Conservation (phyloP, 1,139 yeast species). For the Magnusiomyces sp. region DNA sequence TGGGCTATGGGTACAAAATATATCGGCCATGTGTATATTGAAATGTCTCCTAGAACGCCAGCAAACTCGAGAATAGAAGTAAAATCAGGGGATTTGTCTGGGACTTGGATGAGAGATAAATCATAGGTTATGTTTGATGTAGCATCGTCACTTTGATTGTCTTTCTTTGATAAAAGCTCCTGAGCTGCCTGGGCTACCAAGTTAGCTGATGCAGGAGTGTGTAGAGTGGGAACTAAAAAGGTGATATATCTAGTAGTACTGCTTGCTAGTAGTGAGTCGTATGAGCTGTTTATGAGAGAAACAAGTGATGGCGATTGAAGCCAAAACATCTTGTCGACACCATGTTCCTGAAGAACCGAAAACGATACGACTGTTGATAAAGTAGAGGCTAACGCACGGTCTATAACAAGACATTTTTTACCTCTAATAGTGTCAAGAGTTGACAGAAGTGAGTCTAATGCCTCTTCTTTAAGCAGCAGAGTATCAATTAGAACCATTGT, state of each 20-base stretch:
- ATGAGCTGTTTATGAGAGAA: slow-evolving; percentile 24
- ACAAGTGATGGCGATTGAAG: slow-evolving; percentile 29
- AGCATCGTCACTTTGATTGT: not conserved
- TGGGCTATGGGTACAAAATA: slow-evolving; percentile 29
- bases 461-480: slow-evolving; percentile 25
- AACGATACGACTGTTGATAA: slow-evolving; percentile 58
- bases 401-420: slow-evolving; percentile 43
- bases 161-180: slow-evolving; percentile 16
- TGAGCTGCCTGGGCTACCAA: slow-evolving; percentile 25
- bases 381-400: slow-evolving; percentile 44
- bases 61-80: slow-evolving; percentile 28
- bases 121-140: slow-evolving; percentile 14
- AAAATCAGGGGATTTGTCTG: slow-evolving; percentile 30
- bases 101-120: slow-evolving; percentile 27
- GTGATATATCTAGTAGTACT: slow-evolving; percentile 7
- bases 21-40: slow-evolving; percentile 30
- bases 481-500: slow-evolving; percentile 19
- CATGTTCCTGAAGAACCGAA: slow-evolving; percentile 43
- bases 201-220: slow-evolving; percentile 18
- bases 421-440: slow-evolving; percentile 29
- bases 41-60: slow-evolving; percentile 34
- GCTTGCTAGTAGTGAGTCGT: slow-evolving; percentile 22
- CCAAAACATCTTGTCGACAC: slow-evolving; percentile 57
- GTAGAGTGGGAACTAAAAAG: slow-evolving; percentile 7
- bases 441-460: slow-evolving; percentile 24